Conservation (phyloP, 2,329 filamentous ascomycete genomes). For the Cytospora piceae region DNA sequence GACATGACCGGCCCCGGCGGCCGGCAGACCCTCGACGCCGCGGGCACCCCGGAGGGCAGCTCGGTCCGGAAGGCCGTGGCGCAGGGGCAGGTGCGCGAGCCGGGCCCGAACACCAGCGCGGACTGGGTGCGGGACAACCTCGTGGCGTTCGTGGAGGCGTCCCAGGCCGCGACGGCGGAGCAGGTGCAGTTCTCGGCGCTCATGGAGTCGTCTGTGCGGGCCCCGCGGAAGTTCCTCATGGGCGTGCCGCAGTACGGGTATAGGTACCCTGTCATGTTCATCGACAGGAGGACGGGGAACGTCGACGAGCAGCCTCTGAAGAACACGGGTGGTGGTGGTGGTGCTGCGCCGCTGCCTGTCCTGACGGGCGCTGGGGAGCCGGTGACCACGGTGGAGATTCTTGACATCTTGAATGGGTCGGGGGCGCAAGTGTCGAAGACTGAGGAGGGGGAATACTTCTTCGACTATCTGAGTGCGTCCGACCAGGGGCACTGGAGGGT, state of each 20-base stretch:
- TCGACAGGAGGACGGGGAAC: conserved; percentile 18
- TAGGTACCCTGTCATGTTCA: conserved; percentile 31
- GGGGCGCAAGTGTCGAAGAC: conserved; percentile 14
- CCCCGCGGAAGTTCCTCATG: conserved; percentile 31
- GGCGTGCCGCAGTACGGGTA: conserved; percentile 34
- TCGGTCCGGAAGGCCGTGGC: conserved; percentile 17
- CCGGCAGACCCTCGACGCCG: conserved; percentile 15
- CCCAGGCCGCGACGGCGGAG: conserved; percentile 7
- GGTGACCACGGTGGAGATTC: conserved; percentile 24
- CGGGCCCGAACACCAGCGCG: conserved; percentile 30
- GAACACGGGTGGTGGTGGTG: background rate
- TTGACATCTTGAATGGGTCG: conserved; percentile 22
- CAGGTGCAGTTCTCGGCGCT: conserved; percentile 19
- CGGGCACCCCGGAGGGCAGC: conserved; percentile 8
- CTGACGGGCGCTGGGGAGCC: conserved; percentile 27
- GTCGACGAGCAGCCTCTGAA: conserved; percentile 14
- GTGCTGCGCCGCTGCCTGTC: conserved; percentile 8
- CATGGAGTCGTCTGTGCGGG: conserved; percentile 14
- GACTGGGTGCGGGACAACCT: conserved; percentile 31
- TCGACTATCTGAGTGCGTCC: conserved; percentile 24
- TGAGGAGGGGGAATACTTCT: conserved; percentile 28
- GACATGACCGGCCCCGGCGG: conserved; percentile 33
- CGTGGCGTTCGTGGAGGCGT: conserved; percentile 23
- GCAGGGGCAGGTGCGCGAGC: conserved; percentile 28
- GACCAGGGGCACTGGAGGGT: conserved; percentile 17